A percentile compares a stretch with the other conserved stretches of the same genome.
Evolutionary conservation across 2,329 filamentous ascomycete genomes (phyloP).

Genomic region (Diaporthe sp.): DNA sequence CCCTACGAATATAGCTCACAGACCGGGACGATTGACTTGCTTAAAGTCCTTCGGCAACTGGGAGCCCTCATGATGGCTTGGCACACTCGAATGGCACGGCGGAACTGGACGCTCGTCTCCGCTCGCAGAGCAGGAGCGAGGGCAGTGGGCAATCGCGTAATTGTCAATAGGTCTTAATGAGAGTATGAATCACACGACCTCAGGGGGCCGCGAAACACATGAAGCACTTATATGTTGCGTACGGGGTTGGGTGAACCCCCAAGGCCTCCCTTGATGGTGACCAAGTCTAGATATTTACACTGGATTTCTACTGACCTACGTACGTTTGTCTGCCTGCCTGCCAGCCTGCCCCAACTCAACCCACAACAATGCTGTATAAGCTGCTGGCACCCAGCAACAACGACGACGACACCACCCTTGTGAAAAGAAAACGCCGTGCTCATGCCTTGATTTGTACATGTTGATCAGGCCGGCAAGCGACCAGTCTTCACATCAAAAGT

Average conservation of each 20-base stretch:
- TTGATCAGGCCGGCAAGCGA: not conserved
- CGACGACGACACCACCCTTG: not conserved
- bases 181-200: conserved; percentile 35
- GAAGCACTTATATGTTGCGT: not conserved
- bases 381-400: not conserved
- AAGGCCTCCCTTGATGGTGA: not conserved
- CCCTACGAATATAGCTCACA: not conserved
- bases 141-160: conserved; percentile 1
- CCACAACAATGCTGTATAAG: not conserved
- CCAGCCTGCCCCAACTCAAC: not conserved
- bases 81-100: not conserved
- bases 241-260: not conserved
- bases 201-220: not conserved
- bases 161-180: conserved; percentile 37
- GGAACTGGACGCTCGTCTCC: conserved; percentile 9
- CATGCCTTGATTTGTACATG: conserved; percentile 34
- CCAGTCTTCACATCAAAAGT: not conserved
- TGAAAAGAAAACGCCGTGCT: conserved; percentile 33
- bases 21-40: not conserved
- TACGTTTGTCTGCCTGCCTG: not conserved
- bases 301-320: conserved; percentile 14
- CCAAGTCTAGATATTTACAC: conserved; percentile 1
- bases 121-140: not conserved
- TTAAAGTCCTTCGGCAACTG: not conserved
- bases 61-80: not conserved